phyloP scores from a whole-genome alignment of 2,329 filamentous ascomycete species.

The Colletotrichum acutatum region DNA sequence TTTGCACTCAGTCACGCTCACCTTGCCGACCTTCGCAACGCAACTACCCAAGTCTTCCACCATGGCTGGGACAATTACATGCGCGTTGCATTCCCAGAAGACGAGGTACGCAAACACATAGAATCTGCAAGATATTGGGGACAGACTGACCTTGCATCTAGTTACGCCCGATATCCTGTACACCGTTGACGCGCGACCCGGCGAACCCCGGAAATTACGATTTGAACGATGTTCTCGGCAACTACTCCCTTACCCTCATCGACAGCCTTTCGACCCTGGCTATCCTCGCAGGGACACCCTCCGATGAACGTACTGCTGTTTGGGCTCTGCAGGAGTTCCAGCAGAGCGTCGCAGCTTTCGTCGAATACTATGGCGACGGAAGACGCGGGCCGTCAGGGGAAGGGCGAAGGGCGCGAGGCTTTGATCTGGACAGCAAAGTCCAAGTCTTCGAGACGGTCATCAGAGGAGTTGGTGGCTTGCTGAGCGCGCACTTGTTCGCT shows the following conservation, averaged over 20 bases:
- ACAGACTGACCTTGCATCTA: slow-evolving; percentile 47
- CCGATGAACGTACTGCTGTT: slow-evolving; percentile 63
- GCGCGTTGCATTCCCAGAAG: slow-evolving; percentile 92
- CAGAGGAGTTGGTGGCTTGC: slow-evolving; percentile 86
- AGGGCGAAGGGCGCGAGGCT: slow-evolving; percentile 81
- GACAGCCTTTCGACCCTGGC: slow-evolving; percentile 95
- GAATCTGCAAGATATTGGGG: background rate
- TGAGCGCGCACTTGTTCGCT: slow-evolving; percentile 95
- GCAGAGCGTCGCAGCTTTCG: slow-evolving; percentile 78
- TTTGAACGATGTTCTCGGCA: slow-evolving; percentile 94
- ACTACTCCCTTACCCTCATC: slow-evolving; percentile 95
- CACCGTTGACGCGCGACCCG: slow-evolving; percentile 84
- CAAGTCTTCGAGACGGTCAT: slow-evolving; percentile 99
- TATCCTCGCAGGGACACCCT: slow-evolving; percentile 83
- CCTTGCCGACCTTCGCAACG: slow-evolving; percentile 65
- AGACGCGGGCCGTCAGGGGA: slow-evolving; percentile 73
- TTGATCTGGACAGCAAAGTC: slow-evolving; percentile 97
- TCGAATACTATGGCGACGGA: slow-evolving; percentile 89
- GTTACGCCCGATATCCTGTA: slow-evolving; percentile 87
- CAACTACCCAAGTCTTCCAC: slow-evolving; percentile 87
- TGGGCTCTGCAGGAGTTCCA: slow-evolving; percentile 82
- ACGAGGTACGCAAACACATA: slow-evolving; percentile 70
- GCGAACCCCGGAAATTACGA: slow-evolving; percentile 83
- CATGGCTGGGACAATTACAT: slow-evolving; percentile 98
- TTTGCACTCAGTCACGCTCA: slow-evolving; percentile 66